A percentile compares a stretch with the other conserved stretches of the same genome.
These are phyloP conservation scores for Neurospora intermedia DNA, from an alignment of 495 filamentous ascomycete species.

Conservation along the genomic window DNA sequence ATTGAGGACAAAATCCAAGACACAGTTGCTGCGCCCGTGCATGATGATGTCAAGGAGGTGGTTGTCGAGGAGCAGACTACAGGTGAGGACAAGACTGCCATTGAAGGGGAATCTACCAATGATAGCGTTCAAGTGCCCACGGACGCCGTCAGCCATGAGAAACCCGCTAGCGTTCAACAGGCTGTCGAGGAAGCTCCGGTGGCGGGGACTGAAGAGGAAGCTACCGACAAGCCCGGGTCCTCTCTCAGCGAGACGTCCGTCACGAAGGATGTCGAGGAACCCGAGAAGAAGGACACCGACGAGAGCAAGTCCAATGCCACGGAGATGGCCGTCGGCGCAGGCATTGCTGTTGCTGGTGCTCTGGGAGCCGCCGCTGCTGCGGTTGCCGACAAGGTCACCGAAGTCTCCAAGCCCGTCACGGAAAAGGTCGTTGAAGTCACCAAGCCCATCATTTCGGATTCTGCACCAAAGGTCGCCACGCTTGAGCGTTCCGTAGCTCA, in stretches of 20 bases:
- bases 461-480: background rate
- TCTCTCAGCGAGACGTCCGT: constrained; percentile 6
- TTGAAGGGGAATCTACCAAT: background rate
- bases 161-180: background rate
- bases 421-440: constrained; percentile 1
- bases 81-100: constrained; percentile 2
- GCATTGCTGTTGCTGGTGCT: constrained; percentile 9
- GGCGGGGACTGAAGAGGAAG: constrained; percentile 1
- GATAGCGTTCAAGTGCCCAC: background rate
- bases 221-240: constrained; percentile 2
- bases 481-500: background rate
- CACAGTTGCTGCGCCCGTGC: background rate
- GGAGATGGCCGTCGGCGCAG: constrained; percentile 18
- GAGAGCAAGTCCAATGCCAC: constrained; percentile 4
- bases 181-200: background rate
- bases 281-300: background rate
- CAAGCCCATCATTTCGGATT: constrained; percentile 1
- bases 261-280: constrained; percentile 2
- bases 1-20: background rate
- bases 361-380: constrained; percentile 13
- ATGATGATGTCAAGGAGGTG: background rate
- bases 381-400: constrained; percentile 9
- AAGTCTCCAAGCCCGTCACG: constrained; percentile 4
- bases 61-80: background rate
- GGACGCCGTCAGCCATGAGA: background rate